phyloP scores from a whole-genome alignment of 2,329 filamentous ascomycete genomes.

The Colletotrichum sp. region DNA sequence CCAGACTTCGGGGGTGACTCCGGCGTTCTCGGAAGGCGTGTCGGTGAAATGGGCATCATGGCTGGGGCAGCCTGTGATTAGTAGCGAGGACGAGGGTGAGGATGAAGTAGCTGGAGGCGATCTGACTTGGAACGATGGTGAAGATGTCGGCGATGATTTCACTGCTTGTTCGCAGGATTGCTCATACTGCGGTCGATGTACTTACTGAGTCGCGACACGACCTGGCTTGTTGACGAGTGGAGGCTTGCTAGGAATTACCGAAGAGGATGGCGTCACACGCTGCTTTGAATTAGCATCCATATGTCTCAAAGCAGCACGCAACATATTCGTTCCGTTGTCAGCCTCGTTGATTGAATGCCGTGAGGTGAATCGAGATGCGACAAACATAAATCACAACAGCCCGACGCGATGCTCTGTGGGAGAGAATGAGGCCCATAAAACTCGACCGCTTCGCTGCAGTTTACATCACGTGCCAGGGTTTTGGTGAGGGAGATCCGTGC shows the following conservation, averaged over 20 bases:
- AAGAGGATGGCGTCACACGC: neutral
- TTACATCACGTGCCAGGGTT: neutral
- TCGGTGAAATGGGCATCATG: neutral
- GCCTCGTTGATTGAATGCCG: neutral
- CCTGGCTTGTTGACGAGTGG: neutral
- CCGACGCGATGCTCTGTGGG: neutral
- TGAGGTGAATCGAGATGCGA: neutral
- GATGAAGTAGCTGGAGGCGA: neutral
- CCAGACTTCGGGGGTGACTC: neutral
- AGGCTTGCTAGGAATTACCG: neutral
- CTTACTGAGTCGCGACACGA: neutral
- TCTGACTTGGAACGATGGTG: neutral
- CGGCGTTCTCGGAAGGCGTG: neutral
- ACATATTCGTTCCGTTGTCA: neutral
- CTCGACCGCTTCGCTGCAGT: neutral
- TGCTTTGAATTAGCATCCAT: neutral
- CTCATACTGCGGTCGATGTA: constrained; percentile 19
- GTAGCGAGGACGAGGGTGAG: neutral
- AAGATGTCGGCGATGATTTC: constrained; percentile 1
- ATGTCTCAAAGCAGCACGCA: neutral
- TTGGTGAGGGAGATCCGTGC: neutral
- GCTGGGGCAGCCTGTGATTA: neutral
- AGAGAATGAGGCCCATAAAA: neutral
- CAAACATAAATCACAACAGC: neutral
- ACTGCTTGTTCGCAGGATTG: constrained; percentile 19